phyloP scores from a whole-genome alignment of 495 filamentous ascomycete species.

The Halenospora varia region DNA sequence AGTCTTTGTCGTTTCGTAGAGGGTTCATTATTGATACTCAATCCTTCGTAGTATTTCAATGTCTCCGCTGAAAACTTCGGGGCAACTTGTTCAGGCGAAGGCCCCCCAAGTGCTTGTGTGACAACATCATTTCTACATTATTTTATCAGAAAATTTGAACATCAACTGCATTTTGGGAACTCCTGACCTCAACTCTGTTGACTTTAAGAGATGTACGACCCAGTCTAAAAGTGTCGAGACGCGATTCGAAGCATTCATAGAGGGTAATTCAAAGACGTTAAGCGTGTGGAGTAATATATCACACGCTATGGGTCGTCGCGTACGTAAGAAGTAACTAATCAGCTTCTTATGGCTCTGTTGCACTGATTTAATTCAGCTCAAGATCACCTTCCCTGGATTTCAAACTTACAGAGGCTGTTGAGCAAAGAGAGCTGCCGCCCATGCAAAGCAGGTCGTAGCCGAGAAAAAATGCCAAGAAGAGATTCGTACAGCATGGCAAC shows the following conservation, averaged over 20 bases:
- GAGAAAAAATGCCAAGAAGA: not conserved
- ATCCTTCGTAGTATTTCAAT: not conserved
- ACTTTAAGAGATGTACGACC: not conserved
- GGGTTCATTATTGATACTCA: not conserved
- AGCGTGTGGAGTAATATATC: not conserved
- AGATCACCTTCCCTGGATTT: not conserved
- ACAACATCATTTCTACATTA: not conserved
- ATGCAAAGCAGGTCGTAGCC: not conserved
- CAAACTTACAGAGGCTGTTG: not conserved
- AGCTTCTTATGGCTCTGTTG: not conserved
- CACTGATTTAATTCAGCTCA: not conserved
- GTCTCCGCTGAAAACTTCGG: not conserved
- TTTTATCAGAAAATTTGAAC: not conserved
- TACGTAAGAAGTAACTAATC: not conserved
- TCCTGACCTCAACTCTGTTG: not conserved
- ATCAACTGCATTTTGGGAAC: not conserved
- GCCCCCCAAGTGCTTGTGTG: not conserved
- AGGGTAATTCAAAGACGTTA: not conserved
- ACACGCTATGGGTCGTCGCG: not conserved
- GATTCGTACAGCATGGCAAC: not conserved
- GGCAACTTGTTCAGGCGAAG: not conserved
- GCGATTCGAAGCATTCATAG: not conserved
- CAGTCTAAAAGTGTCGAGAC: not conserved
- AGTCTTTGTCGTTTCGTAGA: not conserved
- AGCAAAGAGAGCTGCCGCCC: slow-evolving; percentile 1